Evolutionary conservation across 2,329 filamentous ascomycete species (phyloP).

Genomic region (Lithohypha guttulata): DNA sequence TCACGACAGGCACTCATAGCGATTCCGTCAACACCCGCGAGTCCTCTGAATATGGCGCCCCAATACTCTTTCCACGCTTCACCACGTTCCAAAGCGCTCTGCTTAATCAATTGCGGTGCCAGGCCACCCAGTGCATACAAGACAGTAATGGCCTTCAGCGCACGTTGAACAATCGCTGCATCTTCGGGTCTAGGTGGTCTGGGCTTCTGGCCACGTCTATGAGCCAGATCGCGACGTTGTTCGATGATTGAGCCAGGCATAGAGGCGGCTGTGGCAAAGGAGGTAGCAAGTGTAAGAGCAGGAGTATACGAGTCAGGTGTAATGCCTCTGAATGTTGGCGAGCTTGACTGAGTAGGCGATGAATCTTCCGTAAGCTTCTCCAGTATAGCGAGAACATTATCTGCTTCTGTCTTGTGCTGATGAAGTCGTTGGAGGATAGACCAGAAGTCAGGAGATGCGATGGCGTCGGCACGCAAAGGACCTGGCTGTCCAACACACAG

Average conservation of each 20-base stretch:
- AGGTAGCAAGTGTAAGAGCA: slow-evolving; percentile 70
- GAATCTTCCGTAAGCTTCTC: slow-evolving; percentile 7
- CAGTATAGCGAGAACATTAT: slow-evolving; percentile 76
- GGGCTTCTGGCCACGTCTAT: slow-evolving; percentile 18
- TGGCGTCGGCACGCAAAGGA: slow-evolving; percentile 78
- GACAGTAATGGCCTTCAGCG: slow-evolving; percentile 67
- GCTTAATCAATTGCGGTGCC: slow-evolving; percentile 77
- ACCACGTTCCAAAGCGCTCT: slow-evolving; percentile 79
- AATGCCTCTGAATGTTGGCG: slow-evolving; percentile 41
- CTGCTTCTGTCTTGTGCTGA: slow-evolving; percentile 56
- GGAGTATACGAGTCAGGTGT: slow-evolving; percentile 94
- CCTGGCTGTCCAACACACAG: slow-evolving; percentile 69
- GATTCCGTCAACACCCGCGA: slow-evolving; percentile 56
- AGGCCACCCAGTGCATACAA: slow-evolving; percentile 72
- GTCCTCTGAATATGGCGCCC: slow-evolving; percentile 82
- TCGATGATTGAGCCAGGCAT: slow-evolving; percentile 30
- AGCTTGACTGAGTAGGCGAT: slow-evolving; percentile 49
- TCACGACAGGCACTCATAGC: slow-evolving; percentile 92
- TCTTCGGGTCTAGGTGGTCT: slow-evolving; percentile 38
- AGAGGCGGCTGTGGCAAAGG: slow-evolving; percentile 76
- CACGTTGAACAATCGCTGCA: slow-evolving; percentile 63
- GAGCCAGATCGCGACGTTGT: slow-evolving; percentile 20
- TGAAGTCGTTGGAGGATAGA: slow-evolving; percentile 70
- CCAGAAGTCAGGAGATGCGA: slow-evolving; percentile 97
- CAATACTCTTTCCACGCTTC: slow-evolving; percentile 98